These are phyloP conservation scores for Talaromyces verruculosus DNA, from an alignment of 2,329 filamentous ascomycete species.

Conservation along the genomic window DNA sequence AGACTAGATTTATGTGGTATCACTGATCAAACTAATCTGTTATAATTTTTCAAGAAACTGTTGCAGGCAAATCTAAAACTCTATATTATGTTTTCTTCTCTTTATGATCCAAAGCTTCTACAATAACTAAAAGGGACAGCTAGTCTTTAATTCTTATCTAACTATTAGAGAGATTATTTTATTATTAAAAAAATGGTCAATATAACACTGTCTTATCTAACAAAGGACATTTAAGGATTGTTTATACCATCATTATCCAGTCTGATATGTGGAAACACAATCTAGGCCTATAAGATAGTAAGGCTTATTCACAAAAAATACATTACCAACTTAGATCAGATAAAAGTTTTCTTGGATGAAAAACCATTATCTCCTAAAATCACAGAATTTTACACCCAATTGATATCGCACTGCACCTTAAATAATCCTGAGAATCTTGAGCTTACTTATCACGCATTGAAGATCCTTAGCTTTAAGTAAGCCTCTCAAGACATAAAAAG, in stretches of 20 bases:
- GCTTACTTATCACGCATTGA: constrained; percentile 24
- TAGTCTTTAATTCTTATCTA: constrained; percentile 17
- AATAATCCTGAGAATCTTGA: constrained; percentile 23
- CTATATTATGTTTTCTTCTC: constrained; percentile 24
- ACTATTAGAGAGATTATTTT: constrained; percentile 21
- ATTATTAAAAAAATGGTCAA: constrained; percentile 23
- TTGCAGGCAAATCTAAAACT: constrained; percentile 20
- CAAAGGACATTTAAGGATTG: constrained; percentile 21
- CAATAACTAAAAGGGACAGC: constrained; percentile 20
- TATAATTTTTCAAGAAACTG: neutral
- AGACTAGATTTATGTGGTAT: too few species aligned
- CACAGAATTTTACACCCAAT: constrained; percentile 22
- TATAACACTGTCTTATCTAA: constrained; percentile 20
- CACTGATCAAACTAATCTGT: too few species aligned
- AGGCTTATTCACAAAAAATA: constrained; percentile 24
- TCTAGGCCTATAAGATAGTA: constrained; percentile 25
- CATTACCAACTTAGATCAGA: constrained; percentile 20
- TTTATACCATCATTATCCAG: constrained; percentile 23
- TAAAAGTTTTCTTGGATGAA: constrained; percentile 13
- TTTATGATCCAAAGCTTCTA: constrained; percentile 24
- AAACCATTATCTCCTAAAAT: constrained; percentile 22
- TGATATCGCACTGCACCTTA: constrained; percentile 22
- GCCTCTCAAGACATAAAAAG: too few species aligned
- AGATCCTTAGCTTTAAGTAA: constrained; percentile 24
- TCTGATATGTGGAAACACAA: constrained; percentile 24